Evolutionary conservation across 495 filamentous ascomycete genomes (phyloP).

Genomic region (Hypoxylon rickii): DNA sequence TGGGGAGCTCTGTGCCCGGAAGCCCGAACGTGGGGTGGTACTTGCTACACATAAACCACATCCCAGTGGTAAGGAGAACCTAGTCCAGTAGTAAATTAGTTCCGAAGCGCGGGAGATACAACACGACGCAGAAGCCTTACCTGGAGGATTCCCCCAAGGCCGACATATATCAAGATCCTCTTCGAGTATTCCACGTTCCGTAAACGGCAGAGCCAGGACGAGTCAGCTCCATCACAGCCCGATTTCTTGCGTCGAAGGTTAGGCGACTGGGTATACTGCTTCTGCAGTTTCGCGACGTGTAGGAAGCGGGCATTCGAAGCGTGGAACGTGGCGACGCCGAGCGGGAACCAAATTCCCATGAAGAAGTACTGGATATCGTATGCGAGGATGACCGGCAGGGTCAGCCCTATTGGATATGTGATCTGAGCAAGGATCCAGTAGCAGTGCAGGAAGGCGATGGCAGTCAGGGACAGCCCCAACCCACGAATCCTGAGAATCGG

Average conservation of each 20-base stretch:
- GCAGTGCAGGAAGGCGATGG: constrained; percentile 64
- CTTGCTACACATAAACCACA: constrained; percentile 68
- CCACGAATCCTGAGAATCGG: constrained; percentile 68
- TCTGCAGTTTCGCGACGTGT: constrained; percentile 61
- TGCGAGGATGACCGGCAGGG: constrained; percentile 50
- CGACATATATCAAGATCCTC: constrained; percentile 52
- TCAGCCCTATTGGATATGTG: constrained; percentile 62
- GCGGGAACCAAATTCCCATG: constrained; percentile 73
- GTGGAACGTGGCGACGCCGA: constrained; percentile 73
- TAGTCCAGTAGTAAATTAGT: constrained; percentile 36
- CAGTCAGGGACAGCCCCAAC: constrained; percentile 60
- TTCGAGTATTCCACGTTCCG: constrained; percentile 50
- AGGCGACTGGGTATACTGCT: constrained; percentile 42
- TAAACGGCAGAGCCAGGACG: constrained; percentile 37
- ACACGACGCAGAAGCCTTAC: too few species aligned
- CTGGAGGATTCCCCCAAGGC: constrained; percentile 57
- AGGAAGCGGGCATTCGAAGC: constrained; percentile 69
- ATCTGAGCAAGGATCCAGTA: constrained; percentile 66
- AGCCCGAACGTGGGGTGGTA: constrained; percentile 58
- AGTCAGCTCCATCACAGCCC: constrained; percentile 31
- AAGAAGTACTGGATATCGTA: constrained; percentile 70
- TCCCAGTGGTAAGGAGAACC: constrained; percentile 62
- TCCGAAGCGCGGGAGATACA: too few species aligned
- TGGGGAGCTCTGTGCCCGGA: constrained; percentile 47
- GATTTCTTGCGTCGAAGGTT: constrained; percentile 24